Evolutionary conservation across 2,329 filamentous ascomycete species (phyloP).

Genomic region (Nemania sp.): DNA sequence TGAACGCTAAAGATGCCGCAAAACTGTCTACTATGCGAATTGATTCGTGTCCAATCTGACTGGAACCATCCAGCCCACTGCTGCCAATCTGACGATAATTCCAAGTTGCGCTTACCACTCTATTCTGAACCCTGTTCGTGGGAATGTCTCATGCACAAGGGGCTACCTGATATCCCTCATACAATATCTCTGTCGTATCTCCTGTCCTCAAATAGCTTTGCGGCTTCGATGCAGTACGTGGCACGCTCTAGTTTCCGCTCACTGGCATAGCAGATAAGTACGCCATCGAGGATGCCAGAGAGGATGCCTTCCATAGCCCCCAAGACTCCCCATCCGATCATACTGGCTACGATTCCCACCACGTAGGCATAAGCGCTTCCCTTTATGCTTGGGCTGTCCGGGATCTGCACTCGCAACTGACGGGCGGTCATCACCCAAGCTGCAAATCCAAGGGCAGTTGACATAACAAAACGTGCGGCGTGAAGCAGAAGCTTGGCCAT

Average conservation of each 20-base stretch:
- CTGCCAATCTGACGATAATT: conserved; percentile 2
- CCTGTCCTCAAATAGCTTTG: conserved; percentile 77
- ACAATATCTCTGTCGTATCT: conserved; percentile 41
- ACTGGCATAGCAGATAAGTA: conserved; percentile 92
- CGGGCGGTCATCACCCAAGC: conserved; percentile 96
- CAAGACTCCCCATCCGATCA: conserved; percentile 92
- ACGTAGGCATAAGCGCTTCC: conserved; percentile 95
- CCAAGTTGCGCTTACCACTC: conserved; percentile 17
- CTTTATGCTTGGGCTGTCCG: conserved; percentile 57
- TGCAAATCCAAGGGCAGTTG: conserved; percentile 84
- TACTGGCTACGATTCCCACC: conserved; percentile 86
- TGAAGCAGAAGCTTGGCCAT: conserved; percentile 90
- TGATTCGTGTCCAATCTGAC: conserved; percentile 20
- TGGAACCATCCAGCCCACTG: conserved; percentile 16
- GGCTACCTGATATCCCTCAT: conserved; percentile 23
- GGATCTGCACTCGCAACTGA: conserved; percentile 66
- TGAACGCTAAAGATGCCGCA: neutral
- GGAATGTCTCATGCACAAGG: conserved; percentile 19
- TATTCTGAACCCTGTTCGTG: conserved; percentile 12
- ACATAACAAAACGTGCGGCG: conserved; percentile 89
- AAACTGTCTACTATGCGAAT: conserved; percentile 17
- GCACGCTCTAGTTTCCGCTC: conserved; percentile 74
- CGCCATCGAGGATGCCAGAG: conserved; percentile 83
- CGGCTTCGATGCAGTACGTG: conserved; percentile 89
- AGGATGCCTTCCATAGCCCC: conserved; percentile 89